These are phyloP conservation scores for Tetradesmus lagerheimii DNA, from an alignment of 139 green algal genomes.

Conservation along the genomic window DNA sequence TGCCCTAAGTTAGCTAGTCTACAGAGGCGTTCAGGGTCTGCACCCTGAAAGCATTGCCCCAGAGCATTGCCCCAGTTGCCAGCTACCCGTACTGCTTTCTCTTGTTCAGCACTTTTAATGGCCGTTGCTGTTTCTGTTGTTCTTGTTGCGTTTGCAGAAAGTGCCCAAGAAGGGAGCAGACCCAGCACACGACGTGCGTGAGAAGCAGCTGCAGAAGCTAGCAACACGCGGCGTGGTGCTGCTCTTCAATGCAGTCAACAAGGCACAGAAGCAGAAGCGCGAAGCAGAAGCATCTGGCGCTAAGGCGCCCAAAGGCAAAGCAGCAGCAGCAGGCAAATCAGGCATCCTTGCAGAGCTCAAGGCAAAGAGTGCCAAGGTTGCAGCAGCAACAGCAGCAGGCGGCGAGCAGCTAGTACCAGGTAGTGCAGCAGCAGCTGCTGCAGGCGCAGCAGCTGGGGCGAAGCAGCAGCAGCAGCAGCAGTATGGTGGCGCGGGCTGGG, in stretches of 20 bases:
- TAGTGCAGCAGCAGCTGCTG: neutral
- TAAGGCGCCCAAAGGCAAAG: constrained; percentile 51
- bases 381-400: constrained; percentile 19
- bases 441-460: neutral
- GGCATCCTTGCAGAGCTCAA: constrained; percentile 83
- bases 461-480: constrained; percentile 37
- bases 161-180: constrained; percentile 74
- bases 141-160: neutral
- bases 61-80: no score
- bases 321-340: constrained; percentile 66
- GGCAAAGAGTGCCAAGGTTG: constrained; percentile 17
- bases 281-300: constrained; percentile 43
- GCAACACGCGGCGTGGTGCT: constrained; percentile 87
- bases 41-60: neutral
- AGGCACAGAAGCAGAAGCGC: constrained; percentile 73
- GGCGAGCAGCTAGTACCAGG: constrained; percentile 32
- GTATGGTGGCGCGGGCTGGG: constrained; percentile 66
- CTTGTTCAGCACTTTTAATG: no score
- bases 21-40: neutral
- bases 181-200: constrained; percentile 69
- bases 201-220: constrained; percentile 77
- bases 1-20: neutral
- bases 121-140: no score
- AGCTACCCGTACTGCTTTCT: no score
- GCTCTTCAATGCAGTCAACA: constrained; percentile 92